Evolutionary conservation across 331 rosid genomes (phyloP).

Genomic region (Malus hybrid): DNA sequence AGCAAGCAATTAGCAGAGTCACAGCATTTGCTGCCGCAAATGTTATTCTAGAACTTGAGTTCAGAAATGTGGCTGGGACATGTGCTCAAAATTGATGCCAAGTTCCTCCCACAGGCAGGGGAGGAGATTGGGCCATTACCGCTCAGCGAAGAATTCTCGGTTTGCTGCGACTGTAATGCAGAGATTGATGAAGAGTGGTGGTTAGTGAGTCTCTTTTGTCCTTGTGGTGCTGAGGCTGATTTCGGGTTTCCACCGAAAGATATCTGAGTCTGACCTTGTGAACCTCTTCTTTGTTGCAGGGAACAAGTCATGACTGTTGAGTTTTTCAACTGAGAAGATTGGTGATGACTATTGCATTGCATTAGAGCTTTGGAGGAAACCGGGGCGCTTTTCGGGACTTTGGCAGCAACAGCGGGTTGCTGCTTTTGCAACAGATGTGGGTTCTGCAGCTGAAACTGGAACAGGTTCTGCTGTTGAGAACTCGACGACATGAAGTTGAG

Average conservation of each 20-base stretch:
- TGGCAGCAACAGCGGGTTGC: slow-evolving; percentile 30
- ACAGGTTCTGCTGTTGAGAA: slow-evolving; percentile 42
- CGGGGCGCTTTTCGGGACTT: slow-evolving; percentile 28
- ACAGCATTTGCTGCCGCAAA: not conserved
- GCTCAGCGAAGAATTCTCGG: slow-evolving; percentile 30
- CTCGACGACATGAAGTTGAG: slow-evolving; percentile 44
- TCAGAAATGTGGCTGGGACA: slow-evolving; percentile 43
- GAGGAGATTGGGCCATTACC: slow-evolving; percentile 38
- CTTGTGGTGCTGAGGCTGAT: slow-evolving; percentile 24
- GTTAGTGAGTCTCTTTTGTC: slow-evolving; percentile 26
- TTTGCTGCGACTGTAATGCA: slow-evolving; percentile 26
- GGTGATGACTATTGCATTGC: slow-evolving; percentile 33
- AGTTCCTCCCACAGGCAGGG: slow-evolving; percentile 47
- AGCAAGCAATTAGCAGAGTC: not conserved
- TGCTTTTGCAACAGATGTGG: slow-evolving; percentile 45
- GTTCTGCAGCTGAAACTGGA: slow-evolving; percentile 38
- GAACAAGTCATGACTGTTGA: slow-evolving; percentile 21
- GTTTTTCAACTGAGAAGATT: slow-evolving; percentile 34
- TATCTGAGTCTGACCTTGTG: slow-evolving; percentile 52
- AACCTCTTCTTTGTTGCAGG: slow-evolving; percentile 44
- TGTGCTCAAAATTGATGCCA: slow-evolving; percentile 42
- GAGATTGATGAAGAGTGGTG: slow-evolving; percentile 25
- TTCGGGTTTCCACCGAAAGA: slow-evolving; percentile 54
- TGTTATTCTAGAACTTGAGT: slow-evolving; percentile 34
- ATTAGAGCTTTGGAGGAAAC: slow-evolving; percentile 32